Evolutionary conservation across 768 basidiomycete species (phyloP).

Genomic region (Serendipita sp.): DNA sequence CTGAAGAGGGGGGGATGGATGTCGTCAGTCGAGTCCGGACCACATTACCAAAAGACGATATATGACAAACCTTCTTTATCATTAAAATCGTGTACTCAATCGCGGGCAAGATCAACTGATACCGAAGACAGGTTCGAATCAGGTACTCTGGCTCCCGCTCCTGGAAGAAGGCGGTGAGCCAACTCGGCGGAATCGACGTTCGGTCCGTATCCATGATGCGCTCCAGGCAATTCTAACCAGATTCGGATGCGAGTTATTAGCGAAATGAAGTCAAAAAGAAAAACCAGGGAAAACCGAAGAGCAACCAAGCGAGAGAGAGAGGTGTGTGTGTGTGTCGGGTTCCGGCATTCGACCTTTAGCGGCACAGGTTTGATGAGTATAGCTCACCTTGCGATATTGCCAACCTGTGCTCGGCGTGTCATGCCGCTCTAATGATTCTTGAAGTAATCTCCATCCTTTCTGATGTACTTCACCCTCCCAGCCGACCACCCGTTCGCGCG

Average conservation of each 20-base stretch:
- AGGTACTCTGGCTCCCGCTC: slow-evolving; percentile 69
- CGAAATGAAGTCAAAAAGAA: too few relatives aligned
- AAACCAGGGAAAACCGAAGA: too few relatives aligned
- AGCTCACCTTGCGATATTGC: slow-evolving; percentile 55
- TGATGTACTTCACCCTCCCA: slow-evolving; percentile 72
- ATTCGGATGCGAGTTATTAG: background rate
- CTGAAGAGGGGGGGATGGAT: background rate
- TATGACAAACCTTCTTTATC: slow-evolving; percentile 45
- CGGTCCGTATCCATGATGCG: slow-evolving; percentile 46
- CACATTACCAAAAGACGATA: background rate
- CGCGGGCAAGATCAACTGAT: slow-evolving; percentile 63
- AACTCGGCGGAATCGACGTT: slow-evolving; percentile 50
- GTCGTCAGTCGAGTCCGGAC: background rate
- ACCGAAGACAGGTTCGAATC: slow-evolving; percentile 60
- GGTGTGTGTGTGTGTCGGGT: too few relatives aligned
- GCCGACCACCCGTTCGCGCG: slow-evolving; percentile 59
- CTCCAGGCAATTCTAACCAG: slow-evolving; percentile 1
- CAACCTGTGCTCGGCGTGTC: slow-evolving; percentile 56
- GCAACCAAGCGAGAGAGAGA: too few relatives aligned
- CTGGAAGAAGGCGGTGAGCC: slow-evolving; percentile 64
- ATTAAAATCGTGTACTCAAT: slow-evolving; percentile 55
- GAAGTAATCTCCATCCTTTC: slow-evolving; percentile 78
- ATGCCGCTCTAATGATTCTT: slow-evolving; percentile 58
- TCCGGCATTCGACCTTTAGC: too few relatives aligned
- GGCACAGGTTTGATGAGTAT: slow-evolving; percentile 27